Percentiles rank a stretch among this genome's conserved stretches.
Evolutionary conservation across 768 basidiomycete genomes (phyloP).

Genomic region (Cubamyces sp.): DNA sequence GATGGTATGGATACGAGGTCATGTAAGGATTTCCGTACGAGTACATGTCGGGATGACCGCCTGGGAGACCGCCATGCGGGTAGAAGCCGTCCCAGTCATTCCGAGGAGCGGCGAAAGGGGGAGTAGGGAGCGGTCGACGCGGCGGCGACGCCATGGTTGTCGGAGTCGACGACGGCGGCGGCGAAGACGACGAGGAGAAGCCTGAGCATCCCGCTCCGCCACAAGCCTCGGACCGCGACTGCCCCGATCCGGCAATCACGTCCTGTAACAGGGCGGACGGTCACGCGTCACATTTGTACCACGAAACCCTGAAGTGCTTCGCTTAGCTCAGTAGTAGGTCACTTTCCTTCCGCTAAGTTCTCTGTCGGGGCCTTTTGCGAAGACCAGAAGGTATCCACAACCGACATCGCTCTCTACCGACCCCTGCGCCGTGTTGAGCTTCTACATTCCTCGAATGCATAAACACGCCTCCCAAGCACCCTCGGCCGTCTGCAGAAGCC

Average conservation of each 20-base stretch:
- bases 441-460: background rate
- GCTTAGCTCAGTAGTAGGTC: background rate
- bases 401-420: background rate
- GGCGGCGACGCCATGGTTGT: conserved; percentile 30
- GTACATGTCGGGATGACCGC: conserved; percentile 27
- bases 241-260: conserved; percentile 22
- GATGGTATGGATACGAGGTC: conserved; percentile 43
- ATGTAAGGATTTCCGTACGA: conserved; percentile 30
- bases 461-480: conserved; percentile 7
- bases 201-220: conserved; percentile 6
- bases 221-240: conserved; percentile 22
- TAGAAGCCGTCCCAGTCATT: conserved; percentile 17
- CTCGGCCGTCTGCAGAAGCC: conserved; percentile 4
- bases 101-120: conserved; percentile 24
- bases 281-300: conserved; percentile 20
- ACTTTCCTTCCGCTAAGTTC: background rate
- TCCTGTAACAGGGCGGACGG: conserved; percentile 6
- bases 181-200: conserved; percentile 13
- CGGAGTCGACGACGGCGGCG: conserved; percentile 20
- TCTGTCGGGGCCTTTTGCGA: background rate
- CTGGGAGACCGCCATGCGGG: conserved; percentile 17
- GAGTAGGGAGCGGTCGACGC: conserved; percentile 39
- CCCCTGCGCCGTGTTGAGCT: background rate
- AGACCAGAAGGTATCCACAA: background rate
- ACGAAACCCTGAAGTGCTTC: conserved; percentile 4